Conservation (phyloP, 2,329 filamentous ascomycete genomes). For the Monilinia laxa region DNA sequence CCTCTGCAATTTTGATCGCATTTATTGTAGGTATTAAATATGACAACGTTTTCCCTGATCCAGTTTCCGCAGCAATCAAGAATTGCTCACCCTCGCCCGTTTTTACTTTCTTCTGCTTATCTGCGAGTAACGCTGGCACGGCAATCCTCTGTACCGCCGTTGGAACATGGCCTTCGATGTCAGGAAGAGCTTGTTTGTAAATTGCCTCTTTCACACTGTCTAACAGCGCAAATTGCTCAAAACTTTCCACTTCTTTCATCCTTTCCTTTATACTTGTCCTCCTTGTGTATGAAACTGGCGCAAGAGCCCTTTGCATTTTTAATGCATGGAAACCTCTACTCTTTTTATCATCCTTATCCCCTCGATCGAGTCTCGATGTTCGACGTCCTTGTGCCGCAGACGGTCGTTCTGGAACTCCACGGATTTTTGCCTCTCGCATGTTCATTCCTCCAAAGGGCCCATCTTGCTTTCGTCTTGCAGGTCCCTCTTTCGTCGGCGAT, state of each 20-base stretch:
- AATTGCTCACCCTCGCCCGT: conserved; percentile 53
- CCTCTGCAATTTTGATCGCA: conserved; percentile 76
- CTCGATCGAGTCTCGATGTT: conserved; percentile 24
- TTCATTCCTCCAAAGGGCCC: conserved; percentile 63
- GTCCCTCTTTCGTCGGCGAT: conserved; percentile 29
- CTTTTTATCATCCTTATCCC: conserved; percentile 38
- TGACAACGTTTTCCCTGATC: conserved; percentile 93
- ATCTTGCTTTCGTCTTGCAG: conserved; percentile 45
- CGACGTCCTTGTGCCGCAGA: conserved; percentile 31
- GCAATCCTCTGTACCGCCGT: conserved; percentile 89
- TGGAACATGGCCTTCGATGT: conserved; percentile 71
- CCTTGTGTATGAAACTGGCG: conserved; percentile 73
- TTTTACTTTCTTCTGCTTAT: conserved; percentile 43
- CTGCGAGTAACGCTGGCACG: conserved; percentile 74
- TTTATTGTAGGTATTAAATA: conserved; percentile 85
- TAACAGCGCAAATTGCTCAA: conserved; percentile 77
- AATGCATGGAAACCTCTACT: conserved; percentile 65
- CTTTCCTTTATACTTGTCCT: conserved; percentile 52
- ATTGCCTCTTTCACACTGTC: conserved; percentile 71
- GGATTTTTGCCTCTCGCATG: conserved; percentile 48
- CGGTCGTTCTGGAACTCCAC: conserved; percentile 43
- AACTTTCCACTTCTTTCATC: conserved; percentile 70
- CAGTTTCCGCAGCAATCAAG: conserved; percentile 90
- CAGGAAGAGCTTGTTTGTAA: conserved; percentile 68
- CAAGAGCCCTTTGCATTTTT: conserved; percentile 86